These are phyloP conservation scores for Phytophthora pseudosyringae DNA, from an alignment of 352 stramenopile species.

Conservation along the genomic window DNA sequence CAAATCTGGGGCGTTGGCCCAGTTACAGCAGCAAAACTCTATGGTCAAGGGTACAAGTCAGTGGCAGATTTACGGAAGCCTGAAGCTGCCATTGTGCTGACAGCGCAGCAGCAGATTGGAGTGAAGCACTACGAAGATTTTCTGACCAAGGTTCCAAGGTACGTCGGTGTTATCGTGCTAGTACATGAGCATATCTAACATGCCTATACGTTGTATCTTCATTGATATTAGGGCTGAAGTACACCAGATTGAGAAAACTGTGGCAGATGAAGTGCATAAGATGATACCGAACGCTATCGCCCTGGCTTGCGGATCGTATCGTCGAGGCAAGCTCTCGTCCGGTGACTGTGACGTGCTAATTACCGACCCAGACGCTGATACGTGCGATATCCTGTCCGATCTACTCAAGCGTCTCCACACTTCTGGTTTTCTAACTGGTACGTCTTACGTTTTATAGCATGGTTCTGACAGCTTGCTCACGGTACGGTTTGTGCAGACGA, in stretches of 20 bases:
- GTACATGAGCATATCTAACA: neutral
- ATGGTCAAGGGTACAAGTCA: slow-evolving; percentile 74
- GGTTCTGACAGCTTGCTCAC: slow-evolving; percentile 3
- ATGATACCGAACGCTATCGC: slow-evolving; percentile 68
- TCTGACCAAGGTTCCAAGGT: slow-evolving; percentile 76
- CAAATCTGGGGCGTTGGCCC: slow-evolving; percentile 85
- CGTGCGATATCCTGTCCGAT: slow-evolving; percentile 73
- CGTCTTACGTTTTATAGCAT: neutral
- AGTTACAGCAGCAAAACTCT: slow-evolving; percentile 76
- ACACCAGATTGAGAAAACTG: slow-evolving; percentile 71
- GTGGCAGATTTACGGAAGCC: slow-evolving; percentile 59
- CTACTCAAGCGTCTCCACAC: slow-evolving; percentile 69
- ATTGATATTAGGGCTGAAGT: slow-evolving; percentile 62
- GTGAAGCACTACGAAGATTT: slow-evolving; percentile 86
- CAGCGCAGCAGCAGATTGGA: slow-evolving; percentile 74
- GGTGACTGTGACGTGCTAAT: slow-evolving; percentile 86
- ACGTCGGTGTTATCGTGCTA: neutral
- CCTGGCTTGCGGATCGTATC: slow-evolving; percentile 81
- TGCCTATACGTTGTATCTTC: neutral
- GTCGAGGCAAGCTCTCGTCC: slow-evolving; percentile 69
- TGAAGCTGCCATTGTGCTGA: slow-evolving; percentile 50
- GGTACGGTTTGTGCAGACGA: slow-evolving; percentile 49
- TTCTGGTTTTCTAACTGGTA: slow-evolving; percentile 71
- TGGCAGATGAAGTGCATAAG: slow-evolving; percentile 72
- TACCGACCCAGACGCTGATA: slow-evolving; percentile 71